phyloP scores from a whole-genome alignment of 495 filamentous ascomycete genomes.

The Amorphotheca resinae region DNA sequence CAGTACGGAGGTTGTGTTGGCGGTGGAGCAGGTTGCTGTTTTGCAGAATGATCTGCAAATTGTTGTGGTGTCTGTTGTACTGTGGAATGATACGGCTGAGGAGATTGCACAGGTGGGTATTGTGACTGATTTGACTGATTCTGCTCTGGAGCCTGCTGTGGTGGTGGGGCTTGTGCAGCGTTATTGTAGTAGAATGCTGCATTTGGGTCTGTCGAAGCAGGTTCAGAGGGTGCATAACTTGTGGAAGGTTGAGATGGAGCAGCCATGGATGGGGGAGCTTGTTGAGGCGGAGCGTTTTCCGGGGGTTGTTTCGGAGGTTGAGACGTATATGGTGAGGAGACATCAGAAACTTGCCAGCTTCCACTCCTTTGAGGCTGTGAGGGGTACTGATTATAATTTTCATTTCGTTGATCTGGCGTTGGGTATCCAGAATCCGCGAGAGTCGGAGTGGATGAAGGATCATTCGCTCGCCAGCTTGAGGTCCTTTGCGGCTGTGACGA shows the following conservation, averaged over 20 bases:
- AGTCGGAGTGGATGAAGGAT: constrained; percentile 23
- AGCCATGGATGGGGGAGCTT: constrained; percentile 20
- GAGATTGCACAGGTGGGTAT: constrained; percentile 18
- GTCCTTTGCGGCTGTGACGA: constrained; percentile 27
- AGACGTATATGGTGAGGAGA: constrained; percentile 21
- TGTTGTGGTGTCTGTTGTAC: constrained; percentile 18
- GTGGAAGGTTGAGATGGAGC: constrained; percentile 20
- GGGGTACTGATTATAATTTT: constrained; percentile 8
- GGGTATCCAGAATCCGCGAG: constrained; percentile 15
- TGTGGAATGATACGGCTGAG: constrained; percentile 22
- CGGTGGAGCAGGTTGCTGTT: constrained; percentile 6
- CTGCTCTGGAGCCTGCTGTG: constrained; percentile 10
- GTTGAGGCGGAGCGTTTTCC: constrained; percentile 9
- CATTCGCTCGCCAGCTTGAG: constrained; percentile 29
- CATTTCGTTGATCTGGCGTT: constrained; percentile 16
- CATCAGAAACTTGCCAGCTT: constrained; percentile 30
- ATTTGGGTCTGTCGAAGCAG: constrained; percentile 31
- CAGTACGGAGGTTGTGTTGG: constrained; percentile 13
- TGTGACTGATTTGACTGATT: constrained; percentile 9
- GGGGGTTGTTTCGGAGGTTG: constrained; percentile 23
- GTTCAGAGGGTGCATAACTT: constrained; percentile 21
- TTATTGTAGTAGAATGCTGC: constrained; percentile 38
- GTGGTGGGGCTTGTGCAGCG: constrained; percentile 1
- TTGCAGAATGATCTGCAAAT: constrained; percentile 19
- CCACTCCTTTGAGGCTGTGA: constrained; percentile 28